Conservation (phyloP, 306 rosid genomes). For the Ochetophila trinervis region DNA sequence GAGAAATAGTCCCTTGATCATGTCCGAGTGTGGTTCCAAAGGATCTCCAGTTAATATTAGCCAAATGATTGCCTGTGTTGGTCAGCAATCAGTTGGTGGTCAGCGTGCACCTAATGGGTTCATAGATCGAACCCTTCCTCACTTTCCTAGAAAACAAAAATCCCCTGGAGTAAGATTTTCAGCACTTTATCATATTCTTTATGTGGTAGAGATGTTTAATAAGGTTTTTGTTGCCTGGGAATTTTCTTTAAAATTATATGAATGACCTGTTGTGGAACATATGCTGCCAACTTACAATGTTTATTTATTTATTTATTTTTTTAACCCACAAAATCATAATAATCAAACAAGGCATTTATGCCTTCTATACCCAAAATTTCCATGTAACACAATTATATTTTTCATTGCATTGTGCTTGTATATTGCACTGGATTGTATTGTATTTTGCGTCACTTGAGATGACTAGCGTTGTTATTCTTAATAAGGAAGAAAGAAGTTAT, state of each 20-base stretch:
- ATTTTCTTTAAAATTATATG: neutral
- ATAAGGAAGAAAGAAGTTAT: too few species aligned
- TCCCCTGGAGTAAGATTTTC: constrained; percentile 72
- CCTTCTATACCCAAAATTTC: too few species aligned
- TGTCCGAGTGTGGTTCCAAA: constrained; percentile 98
- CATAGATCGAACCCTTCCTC: constrained; percentile 95
- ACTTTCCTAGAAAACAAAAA: constrained; percentile 66
- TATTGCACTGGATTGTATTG: too few species aligned
- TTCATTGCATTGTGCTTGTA: too few species aligned
- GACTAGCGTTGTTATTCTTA: too few species aligned
- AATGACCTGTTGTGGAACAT: neutral
- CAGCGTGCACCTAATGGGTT: constrained; percentile 93
- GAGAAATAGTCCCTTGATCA: constrained; percentile 97
- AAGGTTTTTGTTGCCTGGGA: too few species aligned
- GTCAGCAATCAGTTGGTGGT: constrained; percentile 93
- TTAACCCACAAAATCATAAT: too few species aligned
- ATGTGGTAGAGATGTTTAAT: neutral
- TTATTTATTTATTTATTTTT: too few species aligned
- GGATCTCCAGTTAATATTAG: constrained; percentile 90
- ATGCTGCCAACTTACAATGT: too few species aligned
- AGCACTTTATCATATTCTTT: neutral
- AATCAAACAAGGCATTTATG: too few species aligned
- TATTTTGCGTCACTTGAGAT: too few species aligned
- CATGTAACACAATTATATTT: too few species aligned
- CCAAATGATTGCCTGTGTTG: constrained; percentile 97